Evolutionary conservation across 140 eudicot species (phyloP), one percentile per base, ranked within the genome.

Genomic region (Erigeron philadelphicus): DNA sequence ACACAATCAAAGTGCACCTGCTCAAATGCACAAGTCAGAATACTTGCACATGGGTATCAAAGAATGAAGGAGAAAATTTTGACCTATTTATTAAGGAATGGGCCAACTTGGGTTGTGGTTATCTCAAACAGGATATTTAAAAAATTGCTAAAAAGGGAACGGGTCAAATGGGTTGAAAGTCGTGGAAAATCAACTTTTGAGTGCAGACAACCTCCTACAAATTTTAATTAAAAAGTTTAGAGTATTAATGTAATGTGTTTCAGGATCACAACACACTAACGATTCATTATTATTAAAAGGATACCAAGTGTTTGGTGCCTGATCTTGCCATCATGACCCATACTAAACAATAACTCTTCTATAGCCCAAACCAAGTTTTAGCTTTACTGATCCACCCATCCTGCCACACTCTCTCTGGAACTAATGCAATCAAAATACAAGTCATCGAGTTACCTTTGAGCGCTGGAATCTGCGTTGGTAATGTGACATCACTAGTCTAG

Each of bases 1-100:
- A 85, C 72, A 48, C 98, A 93, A 73, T 93, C 98, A 83, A 93
- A 93, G 70, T 93, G 98, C 59, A 92, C 95, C 98, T 92, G 69
- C 64, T 61, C 46, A 67, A 48, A 70, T 45, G 44, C 48, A 48
- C 13, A 43, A 61, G 43, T 23, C 72, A 47, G 49, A 56, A 19
- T 64, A 53, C 58, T 10, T 1, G 19, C 47, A 25, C 10, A 9
- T 31, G n/a, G 68, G 54, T 15, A 7, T n/a, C 59, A 0, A 16
- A n/a, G n/a, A n/a, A n/a, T n/a, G n/a, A n/a, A 52, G 11, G 49
- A 25, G 35, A 25, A 1, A 2, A 25, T 25, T 25, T 25, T 3
- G 35, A 25, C 35, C 35, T 0, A 25, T 25, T 25, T 25, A 25
- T 25, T 1, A 25, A 25, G 1, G 35, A 25, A 25, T 25, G 35